Evolutionary conservation across 1,139 yeast species (phyloP).

Genomic region (Trichomonascaceae sp.): DNA sequence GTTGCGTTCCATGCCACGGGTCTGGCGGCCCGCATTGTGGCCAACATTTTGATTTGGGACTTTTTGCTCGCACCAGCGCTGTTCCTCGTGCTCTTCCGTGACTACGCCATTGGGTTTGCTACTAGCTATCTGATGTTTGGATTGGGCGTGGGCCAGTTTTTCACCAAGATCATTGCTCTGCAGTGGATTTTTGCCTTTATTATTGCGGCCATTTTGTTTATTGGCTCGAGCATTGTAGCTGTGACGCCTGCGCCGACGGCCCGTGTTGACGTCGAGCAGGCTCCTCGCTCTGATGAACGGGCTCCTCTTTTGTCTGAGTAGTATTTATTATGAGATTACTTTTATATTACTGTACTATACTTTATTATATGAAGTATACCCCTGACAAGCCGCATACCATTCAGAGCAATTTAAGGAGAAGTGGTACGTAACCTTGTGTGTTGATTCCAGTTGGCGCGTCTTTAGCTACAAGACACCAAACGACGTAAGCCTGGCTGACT

Average conservation of each 20-base stretch:
- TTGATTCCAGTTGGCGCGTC: too few relatives aligned
- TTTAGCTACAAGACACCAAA: too few relatives aligned
- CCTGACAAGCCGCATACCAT: too few relatives aligned
- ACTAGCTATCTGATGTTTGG: conserved; percentile 48
- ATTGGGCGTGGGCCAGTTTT: conserved; percentile 55
- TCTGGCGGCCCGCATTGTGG: conserved; percentile 50
- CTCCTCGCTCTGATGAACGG: conserved; percentile 1
- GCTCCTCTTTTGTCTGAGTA: conserved; percentile 5
- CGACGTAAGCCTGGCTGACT: too few relatives aligned
- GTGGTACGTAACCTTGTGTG: too few relatives aligned
- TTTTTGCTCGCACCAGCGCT: conserved; percentile 52
- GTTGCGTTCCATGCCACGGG: conserved; percentile 41
- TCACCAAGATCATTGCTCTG: conserved; percentile 54
- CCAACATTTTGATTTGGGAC: conserved; percentile 69
- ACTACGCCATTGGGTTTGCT: conserved; percentile 58
- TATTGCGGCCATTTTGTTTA: conserved; percentile 42
- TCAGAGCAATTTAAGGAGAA: too few relatives aligned
- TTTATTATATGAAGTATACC: too few relatives aligned
- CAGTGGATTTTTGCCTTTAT: conserved; percentile 77
- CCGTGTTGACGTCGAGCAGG: not conserved
- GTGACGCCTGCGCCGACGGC: conserved; percentile 12
- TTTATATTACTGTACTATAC: too few relatives aligned
- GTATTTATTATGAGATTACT: too few relatives aligned
- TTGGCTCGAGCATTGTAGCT: conserved; percentile 36
- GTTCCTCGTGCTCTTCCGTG: conserved; percentile 46